Percentiles rank a stretch among this genome's conserved stretches.
Evolutionary conservation across 2,329 filamentous ascomycete genomes (phyloP).

Genomic region (Aspergillus brasiliensis): DNA sequence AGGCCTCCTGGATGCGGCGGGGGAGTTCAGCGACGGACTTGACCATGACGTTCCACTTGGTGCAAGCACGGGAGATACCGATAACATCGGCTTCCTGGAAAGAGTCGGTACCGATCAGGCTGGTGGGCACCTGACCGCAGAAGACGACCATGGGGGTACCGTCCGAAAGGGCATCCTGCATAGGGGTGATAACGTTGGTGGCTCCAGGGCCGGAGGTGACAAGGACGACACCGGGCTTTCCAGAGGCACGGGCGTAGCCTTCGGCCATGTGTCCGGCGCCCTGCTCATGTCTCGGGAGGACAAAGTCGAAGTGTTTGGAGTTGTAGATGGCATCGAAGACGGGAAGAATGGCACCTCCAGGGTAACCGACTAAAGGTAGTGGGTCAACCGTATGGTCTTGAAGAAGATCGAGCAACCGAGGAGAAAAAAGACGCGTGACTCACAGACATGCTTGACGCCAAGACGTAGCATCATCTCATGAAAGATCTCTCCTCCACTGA

Average conservation of each 20-base stretch:
- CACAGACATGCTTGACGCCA: constrained; percentile 91
- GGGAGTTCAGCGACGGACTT: constrained; percentile 93
- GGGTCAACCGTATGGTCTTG: constrained; percentile 1
- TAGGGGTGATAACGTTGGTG: constrained; percentile 93
- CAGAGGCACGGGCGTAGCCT: constrained; percentile 90
- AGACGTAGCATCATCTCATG: constrained; percentile 99
- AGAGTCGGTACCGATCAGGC: constrained; percentile 88
- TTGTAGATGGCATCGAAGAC: constrained; percentile 99
- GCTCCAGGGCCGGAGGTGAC: constrained; percentile 96
- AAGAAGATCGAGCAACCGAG: background rate
- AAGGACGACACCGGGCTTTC: constrained; percentile 91
- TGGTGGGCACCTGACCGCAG: constrained; percentile 86
- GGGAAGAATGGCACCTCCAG: constrained; percentile 88
- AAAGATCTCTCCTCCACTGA: constrained; percentile 94
- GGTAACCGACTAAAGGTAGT: constrained; percentile 9
- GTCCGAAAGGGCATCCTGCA: constrained; percentile 94
- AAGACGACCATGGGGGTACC: constrained; percentile 97
- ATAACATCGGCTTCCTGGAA: constrained; percentile 97
- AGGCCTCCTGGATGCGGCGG: constrained; percentile 92
- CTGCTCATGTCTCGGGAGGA: constrained; percentile 94
- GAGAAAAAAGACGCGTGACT: constrained; percentile 45
- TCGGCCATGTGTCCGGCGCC: constrained; percentile 98
- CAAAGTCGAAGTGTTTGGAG: constrained; percentile 93
- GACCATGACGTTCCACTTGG: constrained; percentile 99
- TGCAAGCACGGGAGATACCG: constrained; percentile 91